Conservation (phyloP, 257 asterid species). For the Hygrophila difformis region DNA sequence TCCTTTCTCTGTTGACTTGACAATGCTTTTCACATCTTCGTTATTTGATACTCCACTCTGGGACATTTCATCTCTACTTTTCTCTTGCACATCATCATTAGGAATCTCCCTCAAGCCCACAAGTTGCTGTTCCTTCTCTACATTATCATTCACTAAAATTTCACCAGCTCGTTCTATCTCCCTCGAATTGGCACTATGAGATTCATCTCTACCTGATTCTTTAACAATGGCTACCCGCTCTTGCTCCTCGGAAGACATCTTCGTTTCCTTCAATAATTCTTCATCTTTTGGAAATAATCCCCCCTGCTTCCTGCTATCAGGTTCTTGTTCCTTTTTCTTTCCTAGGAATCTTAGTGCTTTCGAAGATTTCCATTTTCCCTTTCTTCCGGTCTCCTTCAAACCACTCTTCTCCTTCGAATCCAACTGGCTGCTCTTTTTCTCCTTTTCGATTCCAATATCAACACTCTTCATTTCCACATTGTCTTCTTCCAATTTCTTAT, state of each 20-base stretch:
- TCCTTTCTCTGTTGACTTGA: too few species aligned
- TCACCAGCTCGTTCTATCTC: too few species aligned
- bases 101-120: too few species aligned
- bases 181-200: too few species aligned
- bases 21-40: too few species aligned
- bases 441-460: slow-evolving; percentile 4
- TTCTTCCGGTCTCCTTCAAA: slow-evolving; percentile 7
- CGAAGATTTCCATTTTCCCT: slow-evolving; percentile 6
- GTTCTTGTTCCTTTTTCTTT: slow-evolving; percentile 13
- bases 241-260: neutral
- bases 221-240: slow-evolving; percentile 1
- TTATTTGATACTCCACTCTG: too few species aligned
- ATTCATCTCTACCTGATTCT: neutral
- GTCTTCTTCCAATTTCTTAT: neutral
- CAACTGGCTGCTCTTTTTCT: neutral
- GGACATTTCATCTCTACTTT: too few species aligned
- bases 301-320: slow-evolving; percentile 5
- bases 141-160: too few species aligned
- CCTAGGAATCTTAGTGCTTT: slow-evolving; percentile 2
- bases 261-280: neutral
- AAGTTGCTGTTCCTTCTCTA: too few species aligned
- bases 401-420: slow-evolving; percentile 12
- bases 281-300: neutral
- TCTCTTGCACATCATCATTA: too few species aligned
- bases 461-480: neutral